phyloP scores from a whole-genome alignment of 768 basidiomycete genomes.

The Phlegmacium glaucopus region DNA sequence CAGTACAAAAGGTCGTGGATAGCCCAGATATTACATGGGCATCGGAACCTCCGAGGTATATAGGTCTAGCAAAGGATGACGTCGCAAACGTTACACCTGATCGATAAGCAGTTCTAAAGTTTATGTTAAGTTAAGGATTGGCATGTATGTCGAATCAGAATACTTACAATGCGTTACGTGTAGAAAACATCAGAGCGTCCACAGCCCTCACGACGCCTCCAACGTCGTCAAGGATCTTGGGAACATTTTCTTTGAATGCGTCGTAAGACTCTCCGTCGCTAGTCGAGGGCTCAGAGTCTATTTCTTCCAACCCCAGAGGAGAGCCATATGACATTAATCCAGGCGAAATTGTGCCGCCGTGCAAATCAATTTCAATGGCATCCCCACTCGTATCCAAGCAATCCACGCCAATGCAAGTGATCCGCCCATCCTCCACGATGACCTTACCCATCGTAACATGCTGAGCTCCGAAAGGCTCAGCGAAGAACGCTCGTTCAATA shows the following conservation, averaged over 20 bases:
- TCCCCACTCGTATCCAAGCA: conserved; percentile 25
- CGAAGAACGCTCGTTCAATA: conserved; percentile 29
- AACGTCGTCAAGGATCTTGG: conserved; percentile 42
- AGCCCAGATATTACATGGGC: conserved; percentile 54
- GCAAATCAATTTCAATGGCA: conserved; percentile 50
- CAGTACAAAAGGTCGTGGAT: conserved; percentile 59
- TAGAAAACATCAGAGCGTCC: conserved; percentile 70
- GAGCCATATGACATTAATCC: conserved; percentile 69
- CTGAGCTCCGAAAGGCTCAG: conserved; percentile 13
- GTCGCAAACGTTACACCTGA: conserved; percentile 66
- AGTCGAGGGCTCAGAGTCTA: conserved; percentile 65
- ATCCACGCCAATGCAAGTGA: conserved; percentile 45
- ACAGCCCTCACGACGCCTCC: conserved; percentile 59
- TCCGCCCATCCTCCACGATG: conserved; percentile 45
- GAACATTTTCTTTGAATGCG: conserved; percentile 43
- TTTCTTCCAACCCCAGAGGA: conserved; percentile 73
- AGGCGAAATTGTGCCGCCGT: conserved; percentile 65
- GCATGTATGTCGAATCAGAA: not conserved
- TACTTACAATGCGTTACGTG: conserved; percentile 70
- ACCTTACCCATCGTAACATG: conserved; percentile 28
- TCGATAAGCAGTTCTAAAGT: conserved; percentile 55
- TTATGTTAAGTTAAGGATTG: conserved; percentile 2
- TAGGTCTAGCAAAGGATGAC: conserved; percentile 41
- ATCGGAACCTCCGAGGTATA: conserved; percentile 32
- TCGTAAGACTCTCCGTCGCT: conserved; percentile 59